Percentiles rank a stretch among this genome's conserved stretches.
These are phyloP conservation scores for Nematodospora anomalae DNA, from an alignment of 1,139 yeast species.

Conservation along the genomic window DNA sequence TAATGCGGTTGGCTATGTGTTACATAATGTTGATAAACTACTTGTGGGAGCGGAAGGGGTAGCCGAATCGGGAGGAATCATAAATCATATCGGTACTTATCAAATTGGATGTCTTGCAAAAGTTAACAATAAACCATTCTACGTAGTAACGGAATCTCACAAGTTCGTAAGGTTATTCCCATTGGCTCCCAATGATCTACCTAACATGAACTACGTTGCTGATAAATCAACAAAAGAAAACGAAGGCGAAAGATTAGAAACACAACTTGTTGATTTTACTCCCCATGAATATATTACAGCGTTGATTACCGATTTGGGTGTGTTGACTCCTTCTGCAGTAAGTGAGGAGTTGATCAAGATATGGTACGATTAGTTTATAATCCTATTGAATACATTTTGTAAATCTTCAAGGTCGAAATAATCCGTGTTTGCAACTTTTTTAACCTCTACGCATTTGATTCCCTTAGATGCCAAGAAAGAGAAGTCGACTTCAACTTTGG, in stretches of 20 bases:
- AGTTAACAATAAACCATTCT: conserved; percentile 87
- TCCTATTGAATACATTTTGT: conserved; percentile 8
- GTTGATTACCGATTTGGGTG: conserved; percentile 93
- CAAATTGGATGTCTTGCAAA: conserved; percentile 94
- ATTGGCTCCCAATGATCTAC: conserved; percentile 87
- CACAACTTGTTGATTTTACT: conserved; percentile 78
- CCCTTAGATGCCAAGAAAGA: conserved; percentile 36
- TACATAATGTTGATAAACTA: conserved; percentile 88
- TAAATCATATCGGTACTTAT: conserved; percentile 92
- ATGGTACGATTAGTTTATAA: conserved; percentile 75
- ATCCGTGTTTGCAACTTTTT: conserved; percentile 19
- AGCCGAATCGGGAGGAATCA: conserved; percentile 97
- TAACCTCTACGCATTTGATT: conserved; percentile 48
- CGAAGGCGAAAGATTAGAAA: conserved; percentile 20
- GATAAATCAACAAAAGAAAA: conserved; percentile 24
- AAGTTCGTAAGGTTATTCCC: conserved; percentile 97
- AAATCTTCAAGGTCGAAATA: conserved; percentile 40
- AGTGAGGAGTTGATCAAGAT: conserved; percentile 96
- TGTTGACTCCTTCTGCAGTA: conserved; percentile 94
- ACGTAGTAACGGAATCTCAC: conserved; percentile 93
- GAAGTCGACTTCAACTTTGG: conserved; percentile 49
- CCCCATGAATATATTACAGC: conserved; percentile 97
- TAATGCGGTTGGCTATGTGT: conserved; percentile 89
- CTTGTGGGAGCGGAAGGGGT: conserved; percentile 99
- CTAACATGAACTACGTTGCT: conserved; percentile 42